Evolutionary conservation across 2,329 filamentous ascomycete species (phyloP), one percentile per base, ranked within the genome.

Genomic region (Diaporthe citrichinensis): DNA sequence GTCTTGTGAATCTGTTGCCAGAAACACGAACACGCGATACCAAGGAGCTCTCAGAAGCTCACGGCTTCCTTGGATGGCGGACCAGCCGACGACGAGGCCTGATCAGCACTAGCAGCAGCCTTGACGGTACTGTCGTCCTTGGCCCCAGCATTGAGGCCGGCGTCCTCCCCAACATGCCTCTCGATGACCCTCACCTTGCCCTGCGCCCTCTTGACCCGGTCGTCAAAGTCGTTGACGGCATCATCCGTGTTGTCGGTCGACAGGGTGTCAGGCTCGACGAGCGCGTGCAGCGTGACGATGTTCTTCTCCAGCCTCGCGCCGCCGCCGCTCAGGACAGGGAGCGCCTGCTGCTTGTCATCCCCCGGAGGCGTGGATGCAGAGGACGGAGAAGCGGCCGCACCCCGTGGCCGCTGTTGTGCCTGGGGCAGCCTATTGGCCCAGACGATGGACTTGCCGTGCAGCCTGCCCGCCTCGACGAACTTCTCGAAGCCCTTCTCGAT

Each of bases 401-500:
- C 31, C 17, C 12, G 36, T 15, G 12, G 67, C 28, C 17, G 74
- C n/a, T 34, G 75, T 74, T 73, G 67, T 12, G 71, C 53, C 41
- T 57, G 78, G 4, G 87, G 87, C 15, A 95, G 84, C 72, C 95
- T 89, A 76, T 94, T 94, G 17, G 92, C 92, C 96, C 96, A 98
- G n/a, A 98, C 88, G 34, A 94, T 85, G 20, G 95, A 92, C 80
- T 92, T 93, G 59, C 95, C 94, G 79, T 96, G 93, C 44, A 98
- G 85, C 75, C 90, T 89, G 3, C 96, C 96, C 83, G 95, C 90
- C 77, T 95, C 93, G 57, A 94, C 82, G 81, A 97, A 98, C 85
- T 98, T 98, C 80, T 98, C 95, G 80, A 97, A 98, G 0, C 96
- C 96, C 78, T 96, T 97, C 82, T 97, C 94, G 57, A 98, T 91